Conservation (phyloP, 1,139 yeast species). For the Blastobotrys elegans region DNA sequence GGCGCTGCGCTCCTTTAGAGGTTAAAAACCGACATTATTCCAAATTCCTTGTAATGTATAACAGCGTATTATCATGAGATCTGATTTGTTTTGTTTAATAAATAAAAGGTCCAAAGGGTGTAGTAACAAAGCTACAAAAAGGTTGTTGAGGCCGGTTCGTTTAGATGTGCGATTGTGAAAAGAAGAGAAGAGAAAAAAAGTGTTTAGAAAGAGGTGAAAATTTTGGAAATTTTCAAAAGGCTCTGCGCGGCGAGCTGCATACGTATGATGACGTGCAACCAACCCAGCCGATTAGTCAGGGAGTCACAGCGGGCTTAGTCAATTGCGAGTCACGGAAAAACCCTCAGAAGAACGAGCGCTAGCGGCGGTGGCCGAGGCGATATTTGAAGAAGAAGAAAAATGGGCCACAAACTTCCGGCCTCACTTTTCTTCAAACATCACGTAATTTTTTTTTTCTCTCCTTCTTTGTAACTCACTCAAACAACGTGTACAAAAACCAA, state of each 20-base stretch:
- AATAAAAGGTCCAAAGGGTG: not conserved
- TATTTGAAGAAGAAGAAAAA: too few relatives aligned
- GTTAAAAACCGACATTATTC: conserved; percentile 7
- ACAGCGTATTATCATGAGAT: conserved; percentile 8
- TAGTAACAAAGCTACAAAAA: not conserved
- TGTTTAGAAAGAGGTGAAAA: not conserved
- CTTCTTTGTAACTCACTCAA: not conserved
- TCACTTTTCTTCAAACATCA: not conserved
- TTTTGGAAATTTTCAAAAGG: not conserved
- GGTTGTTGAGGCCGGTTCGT: too few relatives aligned
- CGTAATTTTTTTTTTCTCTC: not conserved
- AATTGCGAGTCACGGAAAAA: too few relatives aligned
- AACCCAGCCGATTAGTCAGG: too few relatives aligned
- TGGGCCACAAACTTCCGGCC: not conserved
- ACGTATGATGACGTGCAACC: too few relatives aligned
- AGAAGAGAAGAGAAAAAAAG: not conserved
- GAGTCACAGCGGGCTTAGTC: too few relatives aligned
- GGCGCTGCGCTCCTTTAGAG: conserved; percentile 3
- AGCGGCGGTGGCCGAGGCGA: too few relatives aligned
- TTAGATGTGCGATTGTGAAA: too few relatives aligned
- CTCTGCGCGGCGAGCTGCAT: not conserved
- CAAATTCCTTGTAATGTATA: not conserved
- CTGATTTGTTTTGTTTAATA: not conserved
- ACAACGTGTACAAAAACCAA: not conserved
- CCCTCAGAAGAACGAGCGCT: too few relatives aligned